These are phyloP conservation scores for Trichosporon sp. DNA, from an alignment of 1,284 basidiomycete genomes.

Conservation along the genomic window DNA sequence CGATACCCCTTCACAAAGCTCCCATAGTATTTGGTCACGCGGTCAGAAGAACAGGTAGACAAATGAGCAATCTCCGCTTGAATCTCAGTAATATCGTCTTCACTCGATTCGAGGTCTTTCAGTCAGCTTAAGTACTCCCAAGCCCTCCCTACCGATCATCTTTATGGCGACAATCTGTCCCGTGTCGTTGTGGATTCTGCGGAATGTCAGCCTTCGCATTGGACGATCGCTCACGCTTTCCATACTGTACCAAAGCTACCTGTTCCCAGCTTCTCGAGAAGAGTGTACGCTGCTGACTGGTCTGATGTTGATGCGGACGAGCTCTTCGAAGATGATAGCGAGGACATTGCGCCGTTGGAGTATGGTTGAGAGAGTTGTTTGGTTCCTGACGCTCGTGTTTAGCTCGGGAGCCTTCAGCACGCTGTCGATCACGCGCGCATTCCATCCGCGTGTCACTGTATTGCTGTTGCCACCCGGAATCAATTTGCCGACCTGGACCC, in stretches of 20 bases:
- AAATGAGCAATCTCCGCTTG: slow-evolving; percentile 96
- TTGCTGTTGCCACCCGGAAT: neutral
- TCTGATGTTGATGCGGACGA: slow-evolving; percentile 48
- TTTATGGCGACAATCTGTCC: slow-evolving; percentile 95
- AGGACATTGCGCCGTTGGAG: neutral
- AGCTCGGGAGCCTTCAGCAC: no score
- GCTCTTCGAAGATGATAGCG: neutral
- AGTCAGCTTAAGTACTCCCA: neutral
- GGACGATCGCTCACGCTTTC: slow-evolving; percentile 60
- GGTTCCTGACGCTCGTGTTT: neutral
- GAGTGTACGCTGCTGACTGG: slow-evolving; percentile 79
- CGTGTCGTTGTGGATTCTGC: slow-evolving; percentile 78
- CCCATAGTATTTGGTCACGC: slow-evolving; percentile 93
- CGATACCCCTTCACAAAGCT: slow-evolving; percentile 96
- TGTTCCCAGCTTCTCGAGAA: slow-evolving; percentile 93
- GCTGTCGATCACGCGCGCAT: neutral
- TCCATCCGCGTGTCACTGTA: neutral
- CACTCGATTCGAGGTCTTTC: slow-evolving; percentile 58
- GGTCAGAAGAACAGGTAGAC: slow-evolving; percentile 90
- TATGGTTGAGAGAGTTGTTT: neutral
- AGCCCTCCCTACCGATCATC: slow-evolving; percentile 69
- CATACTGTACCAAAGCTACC: slow-evolving; percentile 95
- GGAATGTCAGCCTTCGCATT: neutral
- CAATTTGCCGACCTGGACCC: neutral
- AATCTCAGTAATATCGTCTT: slow-evolving; percentile 94